phyloP scores from a whole-genome alignment of 192 early-diverging fungal genomes.

The Coemansia sp. region DNA sequence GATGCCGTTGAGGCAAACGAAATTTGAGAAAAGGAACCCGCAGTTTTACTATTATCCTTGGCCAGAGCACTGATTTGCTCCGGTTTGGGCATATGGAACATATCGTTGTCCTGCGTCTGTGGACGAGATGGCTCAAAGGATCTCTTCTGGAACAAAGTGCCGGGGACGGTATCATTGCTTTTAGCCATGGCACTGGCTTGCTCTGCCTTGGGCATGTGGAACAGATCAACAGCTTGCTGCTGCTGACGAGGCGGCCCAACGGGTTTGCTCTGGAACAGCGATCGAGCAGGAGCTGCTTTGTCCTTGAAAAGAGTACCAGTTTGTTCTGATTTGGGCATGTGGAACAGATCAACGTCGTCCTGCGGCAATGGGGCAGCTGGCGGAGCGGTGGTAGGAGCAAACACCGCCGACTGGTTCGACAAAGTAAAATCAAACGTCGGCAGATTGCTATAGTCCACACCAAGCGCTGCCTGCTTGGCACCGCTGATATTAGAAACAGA shows the following conservation, averaged over 20 bases:
- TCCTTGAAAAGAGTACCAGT: no score
- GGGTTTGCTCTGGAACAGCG: neutral
- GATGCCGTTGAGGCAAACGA: neutral
- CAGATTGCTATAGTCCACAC: conserved; percentile 8
- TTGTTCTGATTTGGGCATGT: no score
- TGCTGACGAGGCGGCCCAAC: neutral
- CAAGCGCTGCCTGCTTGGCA: conserved; percentile 7
- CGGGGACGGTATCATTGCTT: neutral
- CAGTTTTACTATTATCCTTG: neutral
- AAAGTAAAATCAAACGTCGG: conserved; percentile 31
- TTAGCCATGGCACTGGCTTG: no score
- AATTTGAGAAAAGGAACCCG: neutral
- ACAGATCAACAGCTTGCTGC: neutral
- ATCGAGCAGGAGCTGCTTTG: no score
- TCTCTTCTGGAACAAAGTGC: neutral
- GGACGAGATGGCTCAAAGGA: no score
- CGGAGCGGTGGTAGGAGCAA: neutral
- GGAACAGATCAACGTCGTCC: no score
- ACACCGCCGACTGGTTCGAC: neutral
- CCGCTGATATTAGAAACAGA: neutral
- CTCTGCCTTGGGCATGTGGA: conserved; percentile 1
- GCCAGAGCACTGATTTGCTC: no score
- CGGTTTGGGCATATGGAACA: neutral
- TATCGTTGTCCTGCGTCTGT: neutral
- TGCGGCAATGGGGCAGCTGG: neutral